phyloP scores from a whole-genome alignment of 2,329 filamentous ascomycete genomes.

The Aspergillus udagawae region DNA sequence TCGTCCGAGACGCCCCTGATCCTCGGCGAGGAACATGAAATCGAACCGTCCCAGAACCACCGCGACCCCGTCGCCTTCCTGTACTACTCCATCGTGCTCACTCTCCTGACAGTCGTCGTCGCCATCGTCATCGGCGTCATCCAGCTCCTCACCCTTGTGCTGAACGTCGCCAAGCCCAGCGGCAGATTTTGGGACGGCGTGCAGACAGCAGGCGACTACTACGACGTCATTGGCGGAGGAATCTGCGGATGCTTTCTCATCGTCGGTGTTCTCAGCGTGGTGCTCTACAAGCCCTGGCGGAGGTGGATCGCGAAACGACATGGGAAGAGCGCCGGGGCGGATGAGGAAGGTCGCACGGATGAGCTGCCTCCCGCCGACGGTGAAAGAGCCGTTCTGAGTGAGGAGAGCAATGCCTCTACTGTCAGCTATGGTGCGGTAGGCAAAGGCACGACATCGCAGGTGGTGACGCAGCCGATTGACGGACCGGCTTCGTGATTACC shows the following conservation, averaged over 20 bases:
- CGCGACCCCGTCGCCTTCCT: slow-evolving; percentile 85
- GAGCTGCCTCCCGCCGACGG: slow-evolving; percentile 7
- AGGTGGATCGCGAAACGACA: slow-evolving; percentile 48
- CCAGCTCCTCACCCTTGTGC: slow-evolving; percentile 73
- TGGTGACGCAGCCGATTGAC: neutral
- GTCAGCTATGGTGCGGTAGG: slow-evolving; percentile 11
- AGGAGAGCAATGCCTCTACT: neutral
- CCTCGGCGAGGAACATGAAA: slow-evolving; percentile 13
- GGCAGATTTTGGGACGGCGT: slow-evolving; percentile 92
- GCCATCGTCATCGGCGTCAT: slow-evolving; percentile 81
- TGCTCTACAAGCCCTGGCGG: slow-evolving; percentile 79
- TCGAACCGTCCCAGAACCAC: slow-evolving; percentile 39
- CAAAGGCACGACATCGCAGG: slow-evolving; percentile 4
- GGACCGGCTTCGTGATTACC: neutral
- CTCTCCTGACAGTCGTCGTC: slow-evolving; percentile 75
- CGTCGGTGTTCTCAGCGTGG: slow-evolving; percentile 67
- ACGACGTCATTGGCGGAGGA: slow-evolving; percentile 77
- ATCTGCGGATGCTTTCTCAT: slow-evolving; percentile 84
- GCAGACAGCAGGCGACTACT: slow-evolving; percentile 69
- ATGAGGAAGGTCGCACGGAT: slow-evolving; percentile 22
- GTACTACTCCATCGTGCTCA: slow-evolving; percentile 89
- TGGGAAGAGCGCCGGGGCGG: slow-evolving; percentile 12
- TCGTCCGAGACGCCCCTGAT: slow-evolving; percentile 13
- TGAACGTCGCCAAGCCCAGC: slow-evolving; percentile 68
- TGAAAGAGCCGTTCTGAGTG: slow-evolving; percentile 11